phyloP scores from a whole-genome alignment of 2,329 filamentous ascomycete species.

The Ceratocystis albifundus region DNA sequence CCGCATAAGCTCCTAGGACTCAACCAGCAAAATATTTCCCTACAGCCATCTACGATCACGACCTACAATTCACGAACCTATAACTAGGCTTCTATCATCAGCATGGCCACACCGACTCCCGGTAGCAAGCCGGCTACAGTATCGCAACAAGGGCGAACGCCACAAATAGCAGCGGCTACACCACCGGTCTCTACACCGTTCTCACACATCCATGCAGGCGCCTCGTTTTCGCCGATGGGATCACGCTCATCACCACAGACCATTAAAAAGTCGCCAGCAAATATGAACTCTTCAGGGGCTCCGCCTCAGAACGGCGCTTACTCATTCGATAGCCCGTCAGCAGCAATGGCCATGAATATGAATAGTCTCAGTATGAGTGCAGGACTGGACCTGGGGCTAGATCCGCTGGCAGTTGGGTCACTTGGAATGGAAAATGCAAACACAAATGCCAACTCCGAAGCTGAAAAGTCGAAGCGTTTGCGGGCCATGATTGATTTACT shows the following conservation, averaged over 20 bases:
- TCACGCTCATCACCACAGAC: conserved; percentile 52
- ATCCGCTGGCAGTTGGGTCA: conserved; percentile 40
- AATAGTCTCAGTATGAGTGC: conserved; percentile 46
- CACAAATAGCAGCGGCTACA: conserved; percentile 45
- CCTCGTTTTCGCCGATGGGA: conserved; percentile 49
- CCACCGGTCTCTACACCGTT: conserved; percentile 56
- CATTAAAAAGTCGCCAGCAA: conserved; percentile 52
- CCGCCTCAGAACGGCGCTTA: conserved; percentile 31
- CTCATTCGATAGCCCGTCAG: conserved; percentile 51
- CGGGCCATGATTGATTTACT: conserved; percentile 41
- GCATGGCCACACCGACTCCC: conserved; percentile 41
- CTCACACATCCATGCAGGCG: conserved; percentile 42
- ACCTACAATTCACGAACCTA: not conserved
- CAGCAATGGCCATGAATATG: conserved; percentile 48
- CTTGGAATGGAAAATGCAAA: conserved; percentile 30
- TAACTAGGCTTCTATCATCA: not conserved
- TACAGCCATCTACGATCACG: not conserved
- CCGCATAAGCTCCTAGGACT: not conserved
- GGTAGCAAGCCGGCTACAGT: conserved; percentile 35
- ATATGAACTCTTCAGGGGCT: conserved; percentile 36
- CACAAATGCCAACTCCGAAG: conserved; percentile 33
- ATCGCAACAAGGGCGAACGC: conserved; percentile 36
- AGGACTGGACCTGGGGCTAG: conserved; percentile 31
- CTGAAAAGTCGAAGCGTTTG: conserved; percentile 45
- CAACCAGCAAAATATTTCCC: conserved; percentile 1